Evolutionary conservation across 495 filamentous ascomycete genomes (phyloP).

Genomic region (Aspergillus avenaceus): DNA sequence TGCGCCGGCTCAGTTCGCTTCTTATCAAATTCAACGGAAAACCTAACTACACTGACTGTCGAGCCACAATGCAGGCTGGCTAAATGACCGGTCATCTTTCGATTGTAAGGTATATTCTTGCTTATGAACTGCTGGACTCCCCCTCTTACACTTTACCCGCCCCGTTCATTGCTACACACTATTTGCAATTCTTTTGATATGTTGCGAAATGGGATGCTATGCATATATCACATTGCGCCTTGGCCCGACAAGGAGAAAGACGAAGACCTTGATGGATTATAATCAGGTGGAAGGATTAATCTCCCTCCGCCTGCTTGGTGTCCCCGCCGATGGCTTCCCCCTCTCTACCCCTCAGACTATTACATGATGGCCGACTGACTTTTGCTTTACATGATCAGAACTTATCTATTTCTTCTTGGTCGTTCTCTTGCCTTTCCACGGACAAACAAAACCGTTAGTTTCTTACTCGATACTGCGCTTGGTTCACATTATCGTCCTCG

Average conservation of each 20-base stretch:
- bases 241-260: neutral
- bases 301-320: neutral
- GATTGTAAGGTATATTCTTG: constrained; percentile 8
- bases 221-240: neutral
- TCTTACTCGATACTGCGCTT: neutral
- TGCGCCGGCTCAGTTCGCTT: constrained; percentile 7
- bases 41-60: constrained; percentile 6
- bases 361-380: neutral
- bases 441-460: neutral
- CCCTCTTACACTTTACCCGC: neutral
- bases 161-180: neutral
- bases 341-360: neutral
- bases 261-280: no score
- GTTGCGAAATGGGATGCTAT: neutral
- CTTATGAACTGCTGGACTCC: neutral
- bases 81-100: constrained; percentile 6
- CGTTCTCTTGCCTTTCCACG: neutral
- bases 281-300: no score
- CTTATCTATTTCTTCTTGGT: no score
- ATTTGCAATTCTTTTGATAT: neutral
- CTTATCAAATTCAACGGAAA: constrained; percentile 5
- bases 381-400: neutral
- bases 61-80: constrained; percentile 17
- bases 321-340: neutral
- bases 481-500: neutral